Base-by-base conservation (phyloP, 2,329 filamentous ascomycete species). In the Paecilomyces niveus region DNA sequence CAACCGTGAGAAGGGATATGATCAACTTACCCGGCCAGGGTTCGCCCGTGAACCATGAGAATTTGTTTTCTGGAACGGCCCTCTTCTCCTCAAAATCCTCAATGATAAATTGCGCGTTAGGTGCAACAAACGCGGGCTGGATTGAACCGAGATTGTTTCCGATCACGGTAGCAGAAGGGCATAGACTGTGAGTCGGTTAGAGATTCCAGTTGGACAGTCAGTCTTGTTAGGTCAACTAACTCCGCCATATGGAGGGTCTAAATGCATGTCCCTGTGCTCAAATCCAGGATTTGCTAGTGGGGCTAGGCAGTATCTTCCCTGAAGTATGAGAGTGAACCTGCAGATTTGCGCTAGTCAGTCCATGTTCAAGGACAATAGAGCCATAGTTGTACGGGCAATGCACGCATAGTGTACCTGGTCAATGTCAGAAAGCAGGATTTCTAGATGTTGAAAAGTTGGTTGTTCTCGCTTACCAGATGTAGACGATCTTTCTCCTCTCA, bases 1-100 rank as follows among this genome's bases (percentile, higher is more conserved):
- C 26, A 5, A 24, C 21, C 15, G 22, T 3, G 26, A 11, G n/a
- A 33, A 13, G 39, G 35, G n/a, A 63, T 49, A 45, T 51, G 51
- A 13, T 35, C 50, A n/a, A 60, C 49, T 54, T 54, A 57, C 31
- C 59, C 59, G 35, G 55, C 50, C 10, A 64, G 57, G 32, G 60
- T 54, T 33, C 65, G 65, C 26, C 54, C 58, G 45, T 65, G 63
- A 45, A 68, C 64, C 45, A 62, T 65, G 54, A 65, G 55, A 68
- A 68, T 39, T 32, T 54, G 10, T 64, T 57, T 29, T 57, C 53
- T 11, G 39, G 10, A 51, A 55, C 57, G n/a, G 52, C 54, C 65
- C 65, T 66, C 6, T 64, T 59, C 10, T 61, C 57, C 53, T 62
- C 61, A 13, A 54, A 55, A 58, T 66, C 65, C 26, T 66, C 60